Base-by-base conservation (phyloP, 2,329 filamentous ascomycete species). In the Capronia coronata region DNA sequence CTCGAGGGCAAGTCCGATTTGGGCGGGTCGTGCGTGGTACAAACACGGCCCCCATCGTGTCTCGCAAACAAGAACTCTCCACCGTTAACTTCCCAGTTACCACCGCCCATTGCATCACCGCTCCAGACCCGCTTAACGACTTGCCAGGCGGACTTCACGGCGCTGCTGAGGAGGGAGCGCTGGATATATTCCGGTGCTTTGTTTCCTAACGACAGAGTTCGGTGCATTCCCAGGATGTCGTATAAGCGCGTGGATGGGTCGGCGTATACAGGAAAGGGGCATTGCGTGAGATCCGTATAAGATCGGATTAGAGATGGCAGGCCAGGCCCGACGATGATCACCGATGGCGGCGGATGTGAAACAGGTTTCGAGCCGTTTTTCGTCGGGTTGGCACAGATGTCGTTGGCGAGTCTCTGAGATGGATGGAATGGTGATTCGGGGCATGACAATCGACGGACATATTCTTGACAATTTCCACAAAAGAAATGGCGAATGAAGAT, bases 401-500 rank as follows among this genome's bases (percentile, higher is more conserved):
- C 73, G 4, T 72, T 77, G 43, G 88, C 73, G 41, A 76, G 74
- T 14, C 75, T 70, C 16, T 45, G 44, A 14, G 54, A 48, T 5
- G 54, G 50, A 46, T 53, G 54, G 34, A 56, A 53, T 2, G 54
- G 54, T 11, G 50, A 53, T 3, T 51, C 47, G 1, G 27, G 18
- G 14, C 47, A 46, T 25, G 79, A 77, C 14, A 89, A 72, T 2
- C 75, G 71, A 51, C 78, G 78, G 19, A 89, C 70, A 64, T 85
- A 89, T 63, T 87, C 82, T 65, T 88, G 85, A 68, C 86, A 89
- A 65, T 83, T 85, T 82, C 84, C 84, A 63, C 86, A 89, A 73
- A 86, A 88, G 67, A 89, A 90, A 68, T 89, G 85, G 38, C 86
- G 77, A 49, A 90, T 75, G 63, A 90, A 89, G 58, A 89, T 79